These are phyloP conservation scores for Fusarium sp. DNA, from an alignment of 2,329 filamentous ascomycete species.

Conservation along the genomic window DNA sequence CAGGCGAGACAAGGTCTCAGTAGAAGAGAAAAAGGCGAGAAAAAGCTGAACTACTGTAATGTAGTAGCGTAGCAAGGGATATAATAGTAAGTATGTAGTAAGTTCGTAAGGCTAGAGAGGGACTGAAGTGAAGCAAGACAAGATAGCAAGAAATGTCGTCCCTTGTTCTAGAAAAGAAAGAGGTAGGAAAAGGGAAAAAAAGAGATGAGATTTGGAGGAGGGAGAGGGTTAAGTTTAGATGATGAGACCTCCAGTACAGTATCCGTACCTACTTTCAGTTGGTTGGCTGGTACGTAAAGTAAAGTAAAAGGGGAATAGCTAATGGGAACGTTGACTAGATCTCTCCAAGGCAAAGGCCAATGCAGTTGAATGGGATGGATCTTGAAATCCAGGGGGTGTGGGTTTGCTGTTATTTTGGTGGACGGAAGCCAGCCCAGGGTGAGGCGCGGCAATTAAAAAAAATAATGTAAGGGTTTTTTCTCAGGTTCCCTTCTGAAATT, in stretches of 20 bases:
- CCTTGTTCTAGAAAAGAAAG: conserved; percentile 33
- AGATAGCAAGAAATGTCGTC: conserved; percentile 35
- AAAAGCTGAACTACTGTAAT: conserved; percentile 24
- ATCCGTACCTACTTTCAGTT: conserved; percentile 17
- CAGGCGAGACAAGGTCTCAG: conserved; percentile 40
- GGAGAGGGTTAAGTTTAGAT: conserved; percentile 23
- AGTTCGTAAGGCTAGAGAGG: conserved; percentile 22
- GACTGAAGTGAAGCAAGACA: conserved; percentile 39
- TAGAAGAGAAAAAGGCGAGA: conserved; percentile 48
- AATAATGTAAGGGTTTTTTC: conserved; percentile 41
- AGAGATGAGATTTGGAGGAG: not conserved
- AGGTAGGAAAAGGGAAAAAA: conserved; percentile 17
- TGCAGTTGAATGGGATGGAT: conserved; percentile 3
- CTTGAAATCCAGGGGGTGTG: conserved; percentile 33
- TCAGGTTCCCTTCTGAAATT: conserved; percentile 42
- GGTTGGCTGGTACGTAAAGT: not conserved
- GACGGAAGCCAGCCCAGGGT: conserved; percentile 26
- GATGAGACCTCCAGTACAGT: conserved; percentile 9
- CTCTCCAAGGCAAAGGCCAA: conserved; percentile 12
- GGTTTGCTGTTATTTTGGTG: conserved; percentile 24
- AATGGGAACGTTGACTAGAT: conserved; percentile 22
- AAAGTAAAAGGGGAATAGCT: conserved; percentile 36
- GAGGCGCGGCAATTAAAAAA: conserved; percentile 50
- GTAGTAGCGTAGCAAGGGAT: conserved; percentile 33
- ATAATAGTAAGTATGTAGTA: conserved; percentile 12